These are phyloP conservation scores for Nymphaea thermarum DNA, from an alignment of 164 flowering plant species.

Conservation along the genomic window DNA sequence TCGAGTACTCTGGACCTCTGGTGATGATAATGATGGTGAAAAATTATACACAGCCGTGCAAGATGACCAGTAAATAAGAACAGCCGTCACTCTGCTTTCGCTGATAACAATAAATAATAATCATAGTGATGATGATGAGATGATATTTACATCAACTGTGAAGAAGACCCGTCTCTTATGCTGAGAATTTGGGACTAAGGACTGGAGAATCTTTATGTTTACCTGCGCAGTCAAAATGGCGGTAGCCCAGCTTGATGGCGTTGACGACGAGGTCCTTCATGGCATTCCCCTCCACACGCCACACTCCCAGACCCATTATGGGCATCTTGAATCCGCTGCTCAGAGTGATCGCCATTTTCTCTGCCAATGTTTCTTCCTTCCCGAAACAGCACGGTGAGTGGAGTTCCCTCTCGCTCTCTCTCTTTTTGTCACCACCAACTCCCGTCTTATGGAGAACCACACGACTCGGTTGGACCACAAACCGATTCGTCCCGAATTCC, in stretches of 20 bases:
- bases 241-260: constrained; percentile 79
- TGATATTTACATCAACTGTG: too few species aligned
- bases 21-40: too few species aligned
- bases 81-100: too few species aligned
- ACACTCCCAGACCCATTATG: constrained; percentile 64
- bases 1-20: too few species aligned
- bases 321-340: constrained; percentile 82
- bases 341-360: constrained; percentile 48
- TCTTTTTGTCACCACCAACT: background rate
- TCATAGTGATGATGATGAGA: too few species aligned
- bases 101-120: too few species aligned
- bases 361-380: background rate
- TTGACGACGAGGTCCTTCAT: constrained; percentile 49
- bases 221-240: constrained; percentile 94
- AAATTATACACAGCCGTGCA: too few species aligned
- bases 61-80: too few species aligned
- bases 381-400: background rate
- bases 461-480: background rate
- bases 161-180: too few species aligned
- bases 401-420: background rate
- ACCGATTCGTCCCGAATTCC: too few species aligned
- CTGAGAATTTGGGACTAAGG: too few species aligned
- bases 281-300: constrained; percentile 66
- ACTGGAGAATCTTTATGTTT: background rate
- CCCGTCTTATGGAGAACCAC: background rate